These are phyloP conservation scores for Maudiozyma turicensis DNA, from an alignment of 805 yeast genomes.

Conservation along the genomic window DNA sequence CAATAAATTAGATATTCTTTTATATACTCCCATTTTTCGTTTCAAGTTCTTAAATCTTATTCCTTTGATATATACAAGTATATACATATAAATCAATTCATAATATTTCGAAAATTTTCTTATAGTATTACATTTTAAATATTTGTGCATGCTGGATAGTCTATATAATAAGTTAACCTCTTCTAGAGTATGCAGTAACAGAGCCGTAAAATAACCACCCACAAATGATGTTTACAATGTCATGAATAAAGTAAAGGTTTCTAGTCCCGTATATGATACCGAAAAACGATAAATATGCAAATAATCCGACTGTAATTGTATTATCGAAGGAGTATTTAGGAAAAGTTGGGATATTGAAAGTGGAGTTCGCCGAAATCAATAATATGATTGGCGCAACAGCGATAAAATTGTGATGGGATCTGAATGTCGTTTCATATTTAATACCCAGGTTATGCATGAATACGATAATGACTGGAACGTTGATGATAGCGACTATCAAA, in stretches of 20 bases:
- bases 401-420: constrained; percentile 75
- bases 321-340: constrained; percentile 20
- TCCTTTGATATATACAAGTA: background rate
- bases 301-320: constrained; percentile 29
- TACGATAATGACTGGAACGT: constrained; percentile 68
- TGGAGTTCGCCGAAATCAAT: constrained; percentile 46
- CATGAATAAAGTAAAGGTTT: constrained; percentile 79
- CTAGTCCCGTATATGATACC: constrained; percentile 65
- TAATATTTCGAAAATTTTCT: no score
- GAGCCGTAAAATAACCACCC: constrained; percentile 27
- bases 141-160: background rate
- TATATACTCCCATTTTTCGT: background rate
- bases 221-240: constrained; percentile 56
- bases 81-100: no score
- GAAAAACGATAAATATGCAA: constrained; percentile 49
- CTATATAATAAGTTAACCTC: background rate
- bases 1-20: background rate
- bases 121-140: background rate
- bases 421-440: constrained; percentile 74
- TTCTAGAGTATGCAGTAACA: background rate
- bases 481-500: constrained; percentile 72
- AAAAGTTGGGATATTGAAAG: constrained; percentile 35
- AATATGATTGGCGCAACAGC: constrained; percentile 67
- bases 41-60: background rate
- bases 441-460: constrained; percentile 72